Conservation (phyloP, 768 basidiomycete species). For the Russula abietina region DNA sequence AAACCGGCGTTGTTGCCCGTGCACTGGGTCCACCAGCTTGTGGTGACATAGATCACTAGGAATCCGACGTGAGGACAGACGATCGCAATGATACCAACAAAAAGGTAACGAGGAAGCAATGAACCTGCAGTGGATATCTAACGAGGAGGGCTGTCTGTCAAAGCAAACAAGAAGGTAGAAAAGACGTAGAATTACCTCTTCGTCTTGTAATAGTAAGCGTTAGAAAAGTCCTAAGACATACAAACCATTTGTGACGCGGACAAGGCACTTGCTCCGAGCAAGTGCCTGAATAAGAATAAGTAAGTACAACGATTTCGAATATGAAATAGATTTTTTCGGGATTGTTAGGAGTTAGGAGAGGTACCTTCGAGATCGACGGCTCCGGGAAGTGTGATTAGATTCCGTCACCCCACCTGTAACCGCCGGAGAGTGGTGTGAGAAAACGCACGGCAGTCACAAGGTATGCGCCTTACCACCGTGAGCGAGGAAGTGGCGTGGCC, state of each 20-base stretch:
- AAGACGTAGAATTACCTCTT: constrained; percentile 35
- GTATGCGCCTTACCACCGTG: constrained; percentile 28
- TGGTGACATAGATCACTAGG: constrained; percentile 56
- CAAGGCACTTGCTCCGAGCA: constrained; percentile 58
- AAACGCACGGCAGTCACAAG: too few species aligned
- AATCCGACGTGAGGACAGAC: not conserved
- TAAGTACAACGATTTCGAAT: not conserved
- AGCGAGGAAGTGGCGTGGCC: constrained; percentile 53
- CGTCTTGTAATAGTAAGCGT: constrained; percentile 47
- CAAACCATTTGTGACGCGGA: constrained; percentile 50
- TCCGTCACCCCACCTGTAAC: not conserved
- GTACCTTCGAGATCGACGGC: constrained; percentile 6
- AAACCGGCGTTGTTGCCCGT: constrained; percentile 52
- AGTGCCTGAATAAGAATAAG: constrained; percentile 38
- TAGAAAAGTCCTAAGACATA: constrained; percentile 59
- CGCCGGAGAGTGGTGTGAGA: not conserved
- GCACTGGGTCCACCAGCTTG: constrained; percentile 63
- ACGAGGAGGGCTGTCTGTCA: not conserved
- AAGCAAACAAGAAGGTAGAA: not conserved
- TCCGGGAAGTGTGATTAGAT: constrained; percentile 1
- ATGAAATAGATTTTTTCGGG: not conserved
- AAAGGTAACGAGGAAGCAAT: constrained; percentile 1
- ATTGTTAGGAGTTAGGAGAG: not conserved
- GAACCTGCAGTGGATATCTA: constrained; percentile 43
- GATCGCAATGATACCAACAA: not conserved